Evolutionary conservation across 2,329 filamentous ascomycete species (phyloP), one percentile per base, ranked within the genome.

Genomic region (Zymoseptoria brevis): DNA sequence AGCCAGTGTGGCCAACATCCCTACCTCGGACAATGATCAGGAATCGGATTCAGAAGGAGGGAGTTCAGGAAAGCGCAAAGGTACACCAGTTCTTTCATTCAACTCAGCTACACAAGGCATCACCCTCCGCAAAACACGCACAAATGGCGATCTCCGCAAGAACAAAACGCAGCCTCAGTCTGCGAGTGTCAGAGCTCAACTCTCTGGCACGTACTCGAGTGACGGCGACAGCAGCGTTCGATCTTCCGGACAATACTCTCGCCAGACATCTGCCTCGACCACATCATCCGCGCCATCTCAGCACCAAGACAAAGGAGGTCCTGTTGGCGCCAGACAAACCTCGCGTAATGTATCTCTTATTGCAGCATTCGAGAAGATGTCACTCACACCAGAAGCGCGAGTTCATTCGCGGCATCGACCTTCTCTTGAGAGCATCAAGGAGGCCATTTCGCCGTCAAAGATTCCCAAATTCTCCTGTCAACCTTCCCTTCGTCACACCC

Each of bases 31-130:
- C 51, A 62, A 66, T 26, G 66, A 68, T 62, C 72, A 80, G 60
- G 73, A 77, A 54, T 70, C 76, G 19, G 72, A 74, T 26, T 68
- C 67, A 55, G 67, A 71, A 41, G 57, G 62, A 50, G 66, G 64
- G 49, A 59, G 67, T 19, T 66, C 64, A 62, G 65, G 72, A 61
- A 76, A 75, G 64, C 73, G 73, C 62, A 76, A 77, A 78, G 76
- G 76, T 79, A 76, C 72, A 72, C 60, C 71, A 68, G 66, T 72
- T 72, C 71, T 73, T 68, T 74, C 72, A 73, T 71, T 74, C 73
- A 68, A 72, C 69, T 61, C 66, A 68, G 58, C 62, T 54, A 41
- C 56, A 41, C 65, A 60, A 53, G 52, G 58, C 54, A 62, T 67
- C 57, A 70, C 63, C 58, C 69, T 67, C 19, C 67, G 66, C 60